phyloP scores from a whole-genome alignment of 2,329 filamentous ascomycete genomes.

The Colletotrichum sp. region DNA sequence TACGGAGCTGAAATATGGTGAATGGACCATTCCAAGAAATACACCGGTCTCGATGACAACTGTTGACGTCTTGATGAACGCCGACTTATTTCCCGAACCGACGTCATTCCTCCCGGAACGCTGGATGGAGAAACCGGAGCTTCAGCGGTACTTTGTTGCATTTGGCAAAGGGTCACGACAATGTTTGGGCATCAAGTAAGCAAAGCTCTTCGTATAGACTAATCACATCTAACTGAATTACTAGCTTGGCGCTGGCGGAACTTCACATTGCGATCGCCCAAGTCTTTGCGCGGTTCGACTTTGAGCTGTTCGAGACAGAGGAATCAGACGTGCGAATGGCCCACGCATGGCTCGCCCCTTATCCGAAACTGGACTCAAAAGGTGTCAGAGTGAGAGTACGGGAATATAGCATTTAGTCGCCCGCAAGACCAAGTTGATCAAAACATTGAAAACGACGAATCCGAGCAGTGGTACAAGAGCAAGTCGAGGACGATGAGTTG shows the following conservation, averaged over 20 bases:
- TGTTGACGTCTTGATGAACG: constrained; percentile 29
- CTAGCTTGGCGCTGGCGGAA: constrained; percentile 27
- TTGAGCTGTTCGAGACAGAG: constrained; percentile 31
- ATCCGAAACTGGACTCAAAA: constrained; percentile 18
- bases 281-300: constrained; percentile 26
- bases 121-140: constrained; percentile 21
- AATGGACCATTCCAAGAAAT: constrained; percentile 32
- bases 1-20: constrained; percentile 29
- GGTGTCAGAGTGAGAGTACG: constrained; percentile 15
- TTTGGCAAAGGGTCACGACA: constrained; percentile 25
- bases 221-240: background rate
- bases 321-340: constrained; percentile 23
- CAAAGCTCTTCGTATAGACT: background rate
- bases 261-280: constrained; percentile 25
- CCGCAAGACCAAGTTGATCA: background rate
- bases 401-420: background rate
- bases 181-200: constrained; percentile 29
- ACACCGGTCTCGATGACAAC: constrained; percentile 43
- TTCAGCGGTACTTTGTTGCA: constrained; percentile 26
- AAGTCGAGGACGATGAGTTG: background rate
- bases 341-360: constrained; percentile 21
- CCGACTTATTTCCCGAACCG: constrained; percentile 25
- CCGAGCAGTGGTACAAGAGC: background rate
- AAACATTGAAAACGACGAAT: background rate
- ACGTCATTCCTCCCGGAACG: constrained; percentile 29